Evolutionary conservation across 1,284 basidiomycete species (phyloP), one percentile per base, ranked within the genome.

Genomic region (Anthracocystis panici-leucophaei): DNA sequence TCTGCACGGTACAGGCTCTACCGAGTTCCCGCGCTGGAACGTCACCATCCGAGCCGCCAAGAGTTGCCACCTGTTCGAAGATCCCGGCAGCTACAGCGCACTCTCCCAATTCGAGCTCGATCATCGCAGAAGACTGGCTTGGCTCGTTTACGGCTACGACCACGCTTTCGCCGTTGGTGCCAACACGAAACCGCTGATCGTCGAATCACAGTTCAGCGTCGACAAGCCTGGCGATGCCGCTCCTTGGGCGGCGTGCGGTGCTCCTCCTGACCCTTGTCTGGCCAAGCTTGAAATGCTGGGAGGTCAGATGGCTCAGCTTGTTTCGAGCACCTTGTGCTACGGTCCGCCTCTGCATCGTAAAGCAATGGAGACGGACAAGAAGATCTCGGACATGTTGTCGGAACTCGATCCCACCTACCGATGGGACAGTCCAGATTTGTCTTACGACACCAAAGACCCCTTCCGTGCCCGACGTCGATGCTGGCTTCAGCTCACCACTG

Each of bases 121-220:
- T 33, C 74, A 77, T 33, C 58, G 66, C 29, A 29, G 74, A 31
- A 50, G 74, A 4, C 60, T 77, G 0, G 74, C 69, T 2, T 77
- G 70, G 69, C 74, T 77, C 40, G 69, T 77, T 9, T 77, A 77
- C 48, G 74, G 74, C 16, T 77, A 77, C 56, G 74, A 77, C 38
- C 69, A 73, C 16, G 65, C 69, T 3, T 77, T 65, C 40, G 69
- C 74, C 41, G 63, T 77, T 14, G 74, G 74, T 23, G 70, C 69
- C 62, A 73, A 73, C 49, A 72, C 67, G 8, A 58, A 55, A 10
- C 74, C 74, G 5, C 38, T 73, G 27, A 77, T 77, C 14, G 59
- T 63, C 45, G 74, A 77, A 16, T 68, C 74, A 31, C 74, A 77
- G 21, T 77, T 77, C 60, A 77, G 74, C 38, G 74, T 77, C n/a